A percentile compares a stretch with the other conserved stretches of the same genome.
Evolutionary conservation across 768 basidiomycete genomes (phyloP).

Genomic region (Clitopilus hobsonii): DNA sequence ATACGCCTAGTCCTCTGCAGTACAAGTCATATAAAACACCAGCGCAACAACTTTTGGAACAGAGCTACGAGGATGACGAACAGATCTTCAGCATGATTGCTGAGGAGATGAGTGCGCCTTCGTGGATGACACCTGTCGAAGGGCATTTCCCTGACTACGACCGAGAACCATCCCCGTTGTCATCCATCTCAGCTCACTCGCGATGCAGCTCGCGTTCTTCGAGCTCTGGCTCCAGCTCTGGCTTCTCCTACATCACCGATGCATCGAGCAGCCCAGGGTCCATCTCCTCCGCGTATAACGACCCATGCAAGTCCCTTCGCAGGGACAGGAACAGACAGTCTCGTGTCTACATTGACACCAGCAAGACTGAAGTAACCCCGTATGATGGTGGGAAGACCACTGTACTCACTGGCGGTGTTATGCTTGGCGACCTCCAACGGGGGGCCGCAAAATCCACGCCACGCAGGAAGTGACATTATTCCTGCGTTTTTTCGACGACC

Average conservation of each 20-base stretch:
- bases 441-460: neutral
- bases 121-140: slow-evolving; percentile 64
- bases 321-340: slow-evolving; percentile 59
- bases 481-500: neutral
- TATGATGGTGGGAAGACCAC: slow-evolving; percentile 89
- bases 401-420: slow-evolving; percentile 82
- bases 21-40: slow-evolving; percentile 45
- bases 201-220: slow-evolving; percentile 70
- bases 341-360: slow-evolving; percentile 67
- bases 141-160: slow-evolving; percentile 50
- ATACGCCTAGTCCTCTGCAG: slow-evolving; percentile 11
- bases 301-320: slow-evolving; percentile 55
- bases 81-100: slow-evolving; percentile 72
- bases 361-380: slow-evolving; percentile 77
- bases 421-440: slow-evolving; percentile 53
- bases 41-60: slow-evolving; percentile 69
- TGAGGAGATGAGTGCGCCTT: slow-evolving; percentile 62
- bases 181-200: slow-evolving; percentile 57
- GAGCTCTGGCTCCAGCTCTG: slow-evolving; percentile 53
- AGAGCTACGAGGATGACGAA: slow-evolving; percentile 69
- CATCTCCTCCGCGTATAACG: slow-evolving; percentile 34
- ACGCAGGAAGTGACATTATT: neutral
- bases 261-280: slow-evolving; percentile 5
- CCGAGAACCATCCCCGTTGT: slow-evolving; percentile 56
- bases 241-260: slow-evolving; percentile 49